phyloP scores from a whole-genome alignment of 192 early-diverging fungal genomes.

The Coemansia sp. region DNA sequence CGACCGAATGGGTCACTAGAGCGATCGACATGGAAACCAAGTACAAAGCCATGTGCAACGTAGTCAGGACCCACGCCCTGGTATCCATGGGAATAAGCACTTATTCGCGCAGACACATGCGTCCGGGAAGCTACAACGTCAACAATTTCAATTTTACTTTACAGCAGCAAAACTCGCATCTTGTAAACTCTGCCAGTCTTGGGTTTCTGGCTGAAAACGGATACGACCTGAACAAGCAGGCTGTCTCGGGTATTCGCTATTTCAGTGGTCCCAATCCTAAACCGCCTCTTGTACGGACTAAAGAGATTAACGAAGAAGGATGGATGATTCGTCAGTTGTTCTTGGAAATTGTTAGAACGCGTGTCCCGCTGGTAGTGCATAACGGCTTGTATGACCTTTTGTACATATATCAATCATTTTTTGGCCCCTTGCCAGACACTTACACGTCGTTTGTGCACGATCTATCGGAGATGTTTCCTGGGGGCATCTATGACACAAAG shows the following conservation, averaged over 20 bases:
- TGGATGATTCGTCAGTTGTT: conserved; percentile 61
- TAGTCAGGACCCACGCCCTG: conserved; percentile 75
- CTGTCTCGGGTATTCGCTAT: conserved; percentile 78
- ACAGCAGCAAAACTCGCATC: conserved; percentile 60
- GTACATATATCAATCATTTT: conserved; percentile 90
- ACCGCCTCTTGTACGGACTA: conserved; percentile 25
- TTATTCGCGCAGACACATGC: conserved; percentile 22
- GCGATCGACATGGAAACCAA: conserved; percentile 77
- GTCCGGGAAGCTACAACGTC: conserved; percentile 64
- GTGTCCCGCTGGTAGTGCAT: conserved; percentile 81
- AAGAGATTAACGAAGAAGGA: conserved; percentile 36
- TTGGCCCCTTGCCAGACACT: conserved; percentile 70
- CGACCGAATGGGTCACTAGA: conserved; percentile 39
- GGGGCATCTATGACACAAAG: conserved; percentile 93
- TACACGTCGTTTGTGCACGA: conserved; percentile 75
- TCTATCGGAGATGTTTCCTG: conserved; percentile 78
- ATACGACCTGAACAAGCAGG: conserved; percentile 81
- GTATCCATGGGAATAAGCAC: conserved; percentile 77
- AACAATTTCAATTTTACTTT: conserved; percentile 58
- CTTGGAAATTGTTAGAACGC: conserved; percentile 48
- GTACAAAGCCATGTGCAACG: conserved; percentile 70
- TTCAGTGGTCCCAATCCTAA: conserved; percentile 57
- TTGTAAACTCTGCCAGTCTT: conserved; percentile 68
- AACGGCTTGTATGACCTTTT: conserved; percentile 93
- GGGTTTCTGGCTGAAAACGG: conserved; percentile 81